Conservation (phyloP, 352 stramenopile species). For the Salisapilia sapeloensis region DNA sequence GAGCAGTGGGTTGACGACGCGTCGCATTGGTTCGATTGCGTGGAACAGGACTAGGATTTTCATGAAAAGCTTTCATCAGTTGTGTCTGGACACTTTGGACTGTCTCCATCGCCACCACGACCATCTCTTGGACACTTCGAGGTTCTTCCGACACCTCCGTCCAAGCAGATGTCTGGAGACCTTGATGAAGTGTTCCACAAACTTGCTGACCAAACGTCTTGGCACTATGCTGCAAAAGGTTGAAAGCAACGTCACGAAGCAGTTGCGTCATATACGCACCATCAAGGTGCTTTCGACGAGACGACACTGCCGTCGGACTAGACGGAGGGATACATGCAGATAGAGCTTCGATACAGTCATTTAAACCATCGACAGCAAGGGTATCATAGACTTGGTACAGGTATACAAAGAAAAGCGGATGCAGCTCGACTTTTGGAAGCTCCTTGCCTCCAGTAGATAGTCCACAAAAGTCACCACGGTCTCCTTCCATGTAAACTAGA, state of each 20-base stretch:
- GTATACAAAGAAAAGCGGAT: slow-evolving; percentile 50
- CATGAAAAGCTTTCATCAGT: slow-evolving; percentile 20
- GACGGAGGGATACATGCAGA: slow-evolving; percentile 41
- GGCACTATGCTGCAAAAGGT: slow-evolving; percentile 41
- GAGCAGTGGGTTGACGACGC: slow-evolving; percentile 25
- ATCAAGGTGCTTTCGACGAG: slow-evolving; percentile 16
- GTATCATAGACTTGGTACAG: slow-evolving; percentile 53
- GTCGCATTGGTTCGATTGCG: slow-evolving; percentile 31
- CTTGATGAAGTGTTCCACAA: slow-evolving; percentile 16
- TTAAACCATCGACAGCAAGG: slow-evolving; percentile 39
- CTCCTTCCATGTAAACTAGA: slow-evolving; percentile 51
- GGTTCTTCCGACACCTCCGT: slow-evolving; percentile 41
- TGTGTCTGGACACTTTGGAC: no score
- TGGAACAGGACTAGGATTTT: slow-evolving; percentile 8
- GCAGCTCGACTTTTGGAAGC: slow-evolving; percentile 39
- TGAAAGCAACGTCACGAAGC: slow-evolving; percentile 30
- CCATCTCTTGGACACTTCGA: slow-evolving; percentile 47
- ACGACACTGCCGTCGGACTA: neutral
- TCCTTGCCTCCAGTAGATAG: slow-evolving; percentile 8
- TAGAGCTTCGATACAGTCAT: slow-evolving; percentile 45
- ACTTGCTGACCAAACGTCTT: slow-evolving; percentile 44
- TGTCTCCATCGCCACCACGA: slow-evolving; percentile 31
- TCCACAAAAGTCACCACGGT: slow-evolving; percentile 13
- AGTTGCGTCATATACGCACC: slow-evolving; percentile 64
- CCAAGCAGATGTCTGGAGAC: slow-evolving; percentile 31